phyloP scores from a whole-genome alignment of 2,329 filamentous ascomycete species.

The Exophiala bonariae region DNA sequence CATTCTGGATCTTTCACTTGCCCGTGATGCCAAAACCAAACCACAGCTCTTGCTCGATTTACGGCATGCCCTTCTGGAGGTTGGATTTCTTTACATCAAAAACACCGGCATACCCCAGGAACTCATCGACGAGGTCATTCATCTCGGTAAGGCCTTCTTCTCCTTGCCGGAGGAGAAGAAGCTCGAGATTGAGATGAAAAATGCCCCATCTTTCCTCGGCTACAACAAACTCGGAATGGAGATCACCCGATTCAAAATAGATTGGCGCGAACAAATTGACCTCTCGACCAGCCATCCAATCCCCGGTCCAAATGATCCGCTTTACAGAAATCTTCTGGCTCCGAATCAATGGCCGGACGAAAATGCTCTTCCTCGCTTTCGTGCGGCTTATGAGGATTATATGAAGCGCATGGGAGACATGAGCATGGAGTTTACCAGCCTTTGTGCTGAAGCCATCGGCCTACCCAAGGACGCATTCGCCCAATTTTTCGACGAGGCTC shows the following conservation, averaged over 20 bases:
- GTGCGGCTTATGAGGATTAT: conserved; percentile 69
- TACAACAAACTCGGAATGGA: conserved; percentile 53
- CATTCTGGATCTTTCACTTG: conserved; percentile 71
- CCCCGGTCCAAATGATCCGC: conserved; percentile 62
- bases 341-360: conserved; percentile 76
- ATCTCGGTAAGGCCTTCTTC: conserved; percentile 72
- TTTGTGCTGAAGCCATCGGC: conserved; percentile 81
- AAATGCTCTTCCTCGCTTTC: conserved; percentile 60
- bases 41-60: conserved; percentile 69
- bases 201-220: conserved; percentile 66
- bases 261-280: conserved; percentile 86
- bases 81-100: conserved; percentile 84
- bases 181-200: conserved; percentile 71
- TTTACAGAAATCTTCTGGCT: conserved; percentile 74
- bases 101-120: conserved; percentile 72
- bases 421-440: conserved; percentile 71
- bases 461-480: conserved; percentile 69
- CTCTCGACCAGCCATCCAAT: conserved; percentile 75
- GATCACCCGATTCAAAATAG: conserved; percentile 70
- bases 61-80: conserved; percentile 74
- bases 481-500: conserved; percentile 70
- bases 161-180: conserved; percentile 75
- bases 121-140: conserved; percentile 65
- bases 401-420: conserved; percentile 73
- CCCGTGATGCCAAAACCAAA: conserved; percentile 65